phyloP scores from a whole-genome alignment of 768 basidiomycete species.

The Trametes meyenii region DNA sequence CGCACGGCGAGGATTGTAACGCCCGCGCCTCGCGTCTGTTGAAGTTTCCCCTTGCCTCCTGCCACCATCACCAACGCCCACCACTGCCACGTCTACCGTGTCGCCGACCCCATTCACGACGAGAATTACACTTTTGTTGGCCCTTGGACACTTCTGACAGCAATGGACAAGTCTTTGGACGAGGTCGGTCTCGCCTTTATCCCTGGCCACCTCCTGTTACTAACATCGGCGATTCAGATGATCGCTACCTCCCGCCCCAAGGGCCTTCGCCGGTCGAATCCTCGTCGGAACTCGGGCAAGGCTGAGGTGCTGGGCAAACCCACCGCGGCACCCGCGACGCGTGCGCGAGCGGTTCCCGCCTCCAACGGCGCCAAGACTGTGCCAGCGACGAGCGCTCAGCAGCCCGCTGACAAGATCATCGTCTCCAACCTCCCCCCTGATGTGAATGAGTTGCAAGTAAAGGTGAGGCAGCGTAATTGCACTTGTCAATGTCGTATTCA shows the following conservation, averaged over 20 bases:
- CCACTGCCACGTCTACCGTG: slow-evolving; percentile 21
- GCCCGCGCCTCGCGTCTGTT: slow-evolving; percentile 31
- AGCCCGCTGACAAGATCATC: slow-evolving; percentile 85
- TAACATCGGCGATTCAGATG: slow-evolving; percentile 49
- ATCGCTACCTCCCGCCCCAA: slow-evolving; percentile 61
- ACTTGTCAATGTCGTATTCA: too few species aligned
- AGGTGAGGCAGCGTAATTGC: too few species aligned
- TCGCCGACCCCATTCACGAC: slow-evolving; percentile 24
- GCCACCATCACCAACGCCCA: slow-evolving; percentile 33
- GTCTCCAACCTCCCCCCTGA: slow-evolving; percentile 92
- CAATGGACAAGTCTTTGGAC: slow-evolving; percentile 85
- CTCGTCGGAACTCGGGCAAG: slow-evolving; percentile 51
- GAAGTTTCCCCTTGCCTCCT: slow-evolving; percentile 36
- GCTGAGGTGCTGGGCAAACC: slow-evolving; percentile 63
- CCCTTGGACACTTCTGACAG: background rate
- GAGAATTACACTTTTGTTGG: slow-evolving; percentile 1
- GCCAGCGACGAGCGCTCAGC: slow-evolving; percentile 37
- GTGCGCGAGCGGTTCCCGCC: slow-evolving; percentile 52
- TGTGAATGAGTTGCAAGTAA: slow-evolving; percentile 92
- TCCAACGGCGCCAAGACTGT: slow-evolving; percentile 43
- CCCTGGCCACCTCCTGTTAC: slow-evolving; percentile 27
- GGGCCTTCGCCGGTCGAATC: slow-evolving; percentile 43
- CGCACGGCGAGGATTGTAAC: slow-evolving; percentile 33
- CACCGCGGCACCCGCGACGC: slow-evolving; percentile 48
- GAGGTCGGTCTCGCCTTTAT: slow-evolving; percentile 53